Evolutionary conservation across 306 rosid species (phyloP), one percentile per base, ranked within the genome.

Genomic region (Sechiopsis laciniata): DNA sequence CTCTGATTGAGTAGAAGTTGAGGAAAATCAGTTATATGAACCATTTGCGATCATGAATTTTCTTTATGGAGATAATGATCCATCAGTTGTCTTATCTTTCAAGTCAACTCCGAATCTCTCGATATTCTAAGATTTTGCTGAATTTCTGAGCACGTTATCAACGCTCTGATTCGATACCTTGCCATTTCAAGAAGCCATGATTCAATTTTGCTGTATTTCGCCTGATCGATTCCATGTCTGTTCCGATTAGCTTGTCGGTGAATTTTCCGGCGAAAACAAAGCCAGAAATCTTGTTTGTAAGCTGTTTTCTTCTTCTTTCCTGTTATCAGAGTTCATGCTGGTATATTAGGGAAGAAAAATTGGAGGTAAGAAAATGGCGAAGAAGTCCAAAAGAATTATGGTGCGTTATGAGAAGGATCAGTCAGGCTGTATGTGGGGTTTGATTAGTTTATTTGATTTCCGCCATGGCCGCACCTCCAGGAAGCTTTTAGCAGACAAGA

Each of bases 361-460:
- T 82, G 75, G 72, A 37, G 37, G 37, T 55, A 74, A 52, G 58
- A 79, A 83, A 55, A 76, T 75, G 99, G 89, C 91, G 55, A 95
- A 89, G 84, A 85, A 81, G 75, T 89, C 99, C 37, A 88, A 85
- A 71, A 95, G 87, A 78, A 91, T 90, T 69, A 5, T 83, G 46
- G 75, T 86, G 67, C 87, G 86, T 75, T 86, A 83, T 80, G 96
- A 88, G 85, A 91, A 83, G 85, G 95, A 91, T 85, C 95, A 91
- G 68, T 85, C 88, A 2, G 97, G 99, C 55, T 95, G 99, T 73
- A 95, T 95, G 92, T 91, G 95, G 97, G 95, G 99, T n/a, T 88
- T 95, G 77, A 95, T 95, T 46, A 89, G 91, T 72, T 88, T 95
- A 74, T 83, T 95, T 73, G 97, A 95, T 85, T 91, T 95, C 77